phyloP scores from a whole-genome alignment of 179 eudicot species.

The Silene noctiflora region DNA sequence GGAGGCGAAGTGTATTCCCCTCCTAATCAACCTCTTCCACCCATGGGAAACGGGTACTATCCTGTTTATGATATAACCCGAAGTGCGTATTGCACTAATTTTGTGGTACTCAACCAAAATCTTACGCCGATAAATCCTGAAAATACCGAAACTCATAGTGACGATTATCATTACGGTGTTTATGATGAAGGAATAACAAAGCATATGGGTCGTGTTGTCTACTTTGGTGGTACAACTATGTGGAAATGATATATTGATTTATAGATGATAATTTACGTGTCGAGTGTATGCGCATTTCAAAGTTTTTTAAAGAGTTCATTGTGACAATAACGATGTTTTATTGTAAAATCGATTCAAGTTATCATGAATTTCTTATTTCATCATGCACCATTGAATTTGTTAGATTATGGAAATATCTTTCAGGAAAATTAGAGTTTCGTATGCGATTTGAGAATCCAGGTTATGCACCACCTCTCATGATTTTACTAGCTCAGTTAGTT shows the following conservation, averaged over 20 bases:
- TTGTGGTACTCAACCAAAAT: neutral
- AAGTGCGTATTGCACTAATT: neutral
- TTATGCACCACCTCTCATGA: no score
- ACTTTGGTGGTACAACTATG: neutral
- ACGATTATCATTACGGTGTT: neutral
- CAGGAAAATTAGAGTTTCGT: no score
- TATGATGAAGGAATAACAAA: neutral
- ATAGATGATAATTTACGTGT: no score
- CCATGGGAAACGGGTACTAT: conserved; percentile 20
- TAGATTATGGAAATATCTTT: no score
- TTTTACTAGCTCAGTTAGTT: no score
- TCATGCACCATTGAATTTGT: no score
- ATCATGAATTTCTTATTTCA: no score
- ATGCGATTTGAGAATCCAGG: no score
- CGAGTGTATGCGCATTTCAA: no score
- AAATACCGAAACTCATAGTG: neutral
- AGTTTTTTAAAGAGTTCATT: no score
- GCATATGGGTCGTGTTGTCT: neutral
- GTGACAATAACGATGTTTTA: no score
- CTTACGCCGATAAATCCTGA: neutral
- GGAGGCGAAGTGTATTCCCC: conserved; percentile 13
- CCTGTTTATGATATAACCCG: neutral
- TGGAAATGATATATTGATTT: neutral
- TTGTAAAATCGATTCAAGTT: no score
- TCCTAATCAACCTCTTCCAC: conserved; percentile 6